Conservation (phyloP, 768 basidiomycete genomes). For the Clavaria fumosa region DNA sequence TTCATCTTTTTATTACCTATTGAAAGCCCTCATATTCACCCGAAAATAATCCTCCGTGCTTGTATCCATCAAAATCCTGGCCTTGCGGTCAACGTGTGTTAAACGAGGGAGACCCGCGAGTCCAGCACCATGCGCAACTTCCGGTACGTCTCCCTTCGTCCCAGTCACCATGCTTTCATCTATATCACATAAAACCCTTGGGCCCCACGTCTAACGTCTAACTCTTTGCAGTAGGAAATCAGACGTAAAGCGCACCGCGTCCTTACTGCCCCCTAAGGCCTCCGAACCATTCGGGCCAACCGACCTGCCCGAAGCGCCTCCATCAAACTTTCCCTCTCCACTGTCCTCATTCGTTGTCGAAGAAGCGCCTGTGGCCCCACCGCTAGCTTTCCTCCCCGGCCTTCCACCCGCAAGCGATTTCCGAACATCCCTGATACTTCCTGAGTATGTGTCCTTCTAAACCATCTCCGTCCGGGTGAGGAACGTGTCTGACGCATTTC, state of each 20-base stretch:
- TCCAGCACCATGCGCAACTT: constrained; percentile 71
- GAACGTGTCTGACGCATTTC: constrained; percentile 9
- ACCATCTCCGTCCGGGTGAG: no score
- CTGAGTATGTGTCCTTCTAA: constrained; percentile 59
- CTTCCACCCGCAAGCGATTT: constrained; percentile 63
- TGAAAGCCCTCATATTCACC: no score
- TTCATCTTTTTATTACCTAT: no score
- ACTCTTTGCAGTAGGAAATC: constrained; percentile 60
- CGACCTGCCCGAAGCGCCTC: constrained; percentile 9
- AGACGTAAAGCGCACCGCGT: constrained; percentile 40
- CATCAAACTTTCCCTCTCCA: no score
- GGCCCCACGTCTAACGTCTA: constrained; percentile 12
- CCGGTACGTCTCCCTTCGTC: constrained; percentile 41
- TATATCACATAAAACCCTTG: constrained; percentile 9
- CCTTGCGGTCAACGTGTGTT: constrained; percentile 43
- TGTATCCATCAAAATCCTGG: constrained; percentile 19
- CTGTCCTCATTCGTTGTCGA: no score
- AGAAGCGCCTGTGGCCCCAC: no score
- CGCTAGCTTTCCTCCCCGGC: constrained; percentile 32
- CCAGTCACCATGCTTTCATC: constrained; percentile 12
- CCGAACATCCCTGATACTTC: constrained; percentile 74
- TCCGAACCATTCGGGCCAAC: constrained; percentile 7
- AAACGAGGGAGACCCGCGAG: constrained; percentile 55
- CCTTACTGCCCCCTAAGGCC: constrained; percentile 17
- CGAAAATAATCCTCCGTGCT: constrained; percentile 18